Conservation (phyloP, 1,139 yeast genomes). For the Blastobotrys buckinghamii region DNA sequence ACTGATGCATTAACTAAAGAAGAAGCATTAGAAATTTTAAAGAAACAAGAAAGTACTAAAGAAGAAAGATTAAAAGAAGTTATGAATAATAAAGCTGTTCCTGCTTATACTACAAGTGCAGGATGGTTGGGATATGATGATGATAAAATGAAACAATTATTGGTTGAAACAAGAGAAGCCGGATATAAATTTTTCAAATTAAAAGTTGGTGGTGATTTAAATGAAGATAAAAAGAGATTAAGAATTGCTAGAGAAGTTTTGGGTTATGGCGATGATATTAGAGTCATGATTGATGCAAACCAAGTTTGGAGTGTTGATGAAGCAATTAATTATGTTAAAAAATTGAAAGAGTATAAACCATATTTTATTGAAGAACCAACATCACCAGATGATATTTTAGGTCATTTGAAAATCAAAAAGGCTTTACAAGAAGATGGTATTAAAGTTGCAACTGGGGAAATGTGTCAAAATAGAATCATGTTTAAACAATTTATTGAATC, state of each 20-base stretch:
- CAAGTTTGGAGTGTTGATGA: conserved; percentile 41
- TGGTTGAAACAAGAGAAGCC: conserved; percentile 32
- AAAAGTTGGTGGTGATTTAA: conserved; percentile 38
- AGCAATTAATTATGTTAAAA: conserved; percentile 37
- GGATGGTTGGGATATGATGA: conserved; percentile 43
- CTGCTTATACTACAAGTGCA: conserved; percentile 42
- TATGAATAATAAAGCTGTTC: conserved; percentile 35
- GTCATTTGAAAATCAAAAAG: conserved; percentile 35
- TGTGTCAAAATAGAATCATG: conserved; percentile 39
- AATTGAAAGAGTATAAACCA: conserved; percentile 36
- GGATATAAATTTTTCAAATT: conserved; percentile 41
- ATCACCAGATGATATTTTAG: conserved; percentile 38
- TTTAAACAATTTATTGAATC: conserved; percentile 37
- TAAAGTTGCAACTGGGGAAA: conserved; percentile 40
- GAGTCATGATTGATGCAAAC: conserved; percentile 36
- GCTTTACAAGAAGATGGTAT: conserved; percentile 36
- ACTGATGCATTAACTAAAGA: conserved; percentile 39
- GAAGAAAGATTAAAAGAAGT: conserved; percentile 34
- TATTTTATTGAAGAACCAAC: conserved; percentile 41
- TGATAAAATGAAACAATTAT: conserved; percentile 35
- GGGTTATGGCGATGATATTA: conserved; percentile 31
- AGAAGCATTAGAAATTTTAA: conserved; percentile 34
- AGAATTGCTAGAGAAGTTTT: conserved; percentile 37
- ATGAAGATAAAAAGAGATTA: conserved; percentile 35
- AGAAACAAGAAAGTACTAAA: conserved; percentile 28